Base-by-base conservation (phyloP, 495 filamentous ascomycete genomes). In the Pseudomonodictys pantanalensis region DNA sequence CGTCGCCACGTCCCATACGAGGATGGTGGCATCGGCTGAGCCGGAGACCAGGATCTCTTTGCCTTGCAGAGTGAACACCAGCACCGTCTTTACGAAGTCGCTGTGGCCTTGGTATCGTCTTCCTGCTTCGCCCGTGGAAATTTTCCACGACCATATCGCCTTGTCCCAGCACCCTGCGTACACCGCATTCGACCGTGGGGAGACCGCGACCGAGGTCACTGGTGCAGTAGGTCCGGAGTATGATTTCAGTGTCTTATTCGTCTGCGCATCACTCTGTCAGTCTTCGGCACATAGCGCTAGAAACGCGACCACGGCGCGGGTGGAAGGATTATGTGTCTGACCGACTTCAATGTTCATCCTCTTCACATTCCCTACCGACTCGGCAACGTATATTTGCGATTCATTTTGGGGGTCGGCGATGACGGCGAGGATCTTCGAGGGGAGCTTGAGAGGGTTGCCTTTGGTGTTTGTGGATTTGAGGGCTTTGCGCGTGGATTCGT, bases 81-180 rank as follows among this genome's bases (percentile, higher is more conserved):
- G 70, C 0, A 97, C 75, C 4, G 86, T 78, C 71, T 92, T 95
- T 52, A 98, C 89, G 67, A 98, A 98, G 69, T 98, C 93, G 0
- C 82, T 77, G 69, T 98, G 93, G 10, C 90, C 93, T 38, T 77
- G 78, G 69, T 88, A 93, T 50, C 77, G 83, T 42, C 72, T 76
- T 10, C 73, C 75, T 0, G 73, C 77, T 11, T 77, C 66, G 23
- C 77, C 75, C 2, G 83, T 83, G 18, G 74, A 65, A 32, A 84
- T 75, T 62, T 87, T 78, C 89, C 89, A 96, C 29, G 88, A 87
- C 84, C 86, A 96, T 39, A 97, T 80, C 22, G 79, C 77, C 72
- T 95, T 96, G 76, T 98, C 91, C 93, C 93, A 98, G 60, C 86
- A 89, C 23, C 91, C 91, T 25, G 89, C 89, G 71, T 91, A 97